Evolutionary conservation across 176 grass and related monocot species (phyloP), one percentile per base, ranked within the genome.

Genomic region (Phyllostachys edulis): DNA sequence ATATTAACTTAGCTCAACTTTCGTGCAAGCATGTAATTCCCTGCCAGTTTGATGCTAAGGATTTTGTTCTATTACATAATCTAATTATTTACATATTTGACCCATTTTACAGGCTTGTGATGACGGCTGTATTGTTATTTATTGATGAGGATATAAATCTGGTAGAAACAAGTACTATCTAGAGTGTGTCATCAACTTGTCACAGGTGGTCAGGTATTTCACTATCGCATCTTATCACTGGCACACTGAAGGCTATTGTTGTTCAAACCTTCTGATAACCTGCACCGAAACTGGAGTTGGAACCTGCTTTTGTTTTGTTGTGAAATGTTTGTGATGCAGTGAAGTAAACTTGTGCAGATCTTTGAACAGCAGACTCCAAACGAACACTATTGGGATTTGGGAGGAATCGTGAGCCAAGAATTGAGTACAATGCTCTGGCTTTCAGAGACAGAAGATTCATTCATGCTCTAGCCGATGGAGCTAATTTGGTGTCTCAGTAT

Each of bases 121-220:
- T 93, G 82, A 90, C 96, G 15, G 89, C 96, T 45, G 96, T 99
- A 20, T 55, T 87, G 64, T 74, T 92, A 36, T 73, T 99, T 85
- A 94, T 99, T 54, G 93, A 94, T 18, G 96, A 98, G 87, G 96
- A 90, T 85, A 59, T 67, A 67, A 81, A 90, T 83, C 74, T 88
- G 26, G 71, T 94, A 45, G 82, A 99, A 36, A 94, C 96, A 70
- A 89, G 62, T 21, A 90, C 83, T 36, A 84, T 94, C 29, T 99
- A 95, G 80, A 82, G 73, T 65, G 81, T 45, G 9, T 27, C 34
- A 76, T 69, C 67, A 67, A 67, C 59, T 41, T 83, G 18, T 50
- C 52, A 46, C 18, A 63, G 40, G 68, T 32, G n/a, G 15, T 37
- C 47, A 91, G 83, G 83, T 91, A 86, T 80, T 56, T 44, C 23